These are phyloP conservation scores for Chrysoporthe cubensis DNA, from an alignment of 2,329 filamentous ascomycete species.

Conservation along the genomic window DNA sequence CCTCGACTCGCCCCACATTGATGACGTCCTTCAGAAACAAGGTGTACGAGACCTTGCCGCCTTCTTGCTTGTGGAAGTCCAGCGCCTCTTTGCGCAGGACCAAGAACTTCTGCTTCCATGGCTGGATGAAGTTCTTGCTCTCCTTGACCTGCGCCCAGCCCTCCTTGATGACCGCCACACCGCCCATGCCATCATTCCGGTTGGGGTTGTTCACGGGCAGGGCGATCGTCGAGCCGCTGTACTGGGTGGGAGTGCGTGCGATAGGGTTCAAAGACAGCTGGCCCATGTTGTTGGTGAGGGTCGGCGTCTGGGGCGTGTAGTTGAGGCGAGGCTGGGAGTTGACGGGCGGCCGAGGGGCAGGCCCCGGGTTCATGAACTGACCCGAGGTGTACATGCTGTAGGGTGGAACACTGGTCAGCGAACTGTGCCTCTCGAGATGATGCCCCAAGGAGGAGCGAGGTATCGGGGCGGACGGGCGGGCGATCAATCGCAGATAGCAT, in stretches of 20 bases:
- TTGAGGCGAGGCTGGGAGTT: slow-evolving; percentile 77
- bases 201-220: slow-evolving; percentile 60
- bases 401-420: slow-evolving; percentile 18
- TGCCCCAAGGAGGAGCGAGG: slow-evolving; percentile 10
- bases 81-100: slow-evolving; percentile 91
- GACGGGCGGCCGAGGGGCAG: slow-evolving; percentile 82
- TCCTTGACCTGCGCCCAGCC: slow-evolving; percentile 89
- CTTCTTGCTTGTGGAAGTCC: slow-evolving; percentile 92
- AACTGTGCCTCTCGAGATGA: slow-evolving; percentile 15
- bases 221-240: slow-evolving; percentile 73
- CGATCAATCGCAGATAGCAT: slow-evolving; percentile 14
- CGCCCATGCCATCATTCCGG: slow-evolving; percentile 61
- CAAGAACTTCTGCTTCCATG: slow-evolving; percentile 89
- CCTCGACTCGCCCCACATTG: slow-evolving; percentile 88
- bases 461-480: background rate
- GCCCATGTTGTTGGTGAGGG: slow-evolving; percentile 77
- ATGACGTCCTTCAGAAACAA: slow-evolving; percentile 86
- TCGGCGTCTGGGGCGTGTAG: slow-evolving; percentile 72
- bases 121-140: slow-evolving; percentile 80
- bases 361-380: slow-evolving; percentile 95
- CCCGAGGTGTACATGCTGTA: slow-evolving; percentile 61
- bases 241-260: slow-evolving; percentile 64
- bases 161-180: slow-evolving; percentile 77
- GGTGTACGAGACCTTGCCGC: slow-evolving; percentile 83
- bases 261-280: slow-evolving; percentile 75